These are phyloP conservation scores for Penicillium sumatraense DNA, from an alignment of 2,329 filamentous ascomycete species.

Conservation along the genomic window DNA sequence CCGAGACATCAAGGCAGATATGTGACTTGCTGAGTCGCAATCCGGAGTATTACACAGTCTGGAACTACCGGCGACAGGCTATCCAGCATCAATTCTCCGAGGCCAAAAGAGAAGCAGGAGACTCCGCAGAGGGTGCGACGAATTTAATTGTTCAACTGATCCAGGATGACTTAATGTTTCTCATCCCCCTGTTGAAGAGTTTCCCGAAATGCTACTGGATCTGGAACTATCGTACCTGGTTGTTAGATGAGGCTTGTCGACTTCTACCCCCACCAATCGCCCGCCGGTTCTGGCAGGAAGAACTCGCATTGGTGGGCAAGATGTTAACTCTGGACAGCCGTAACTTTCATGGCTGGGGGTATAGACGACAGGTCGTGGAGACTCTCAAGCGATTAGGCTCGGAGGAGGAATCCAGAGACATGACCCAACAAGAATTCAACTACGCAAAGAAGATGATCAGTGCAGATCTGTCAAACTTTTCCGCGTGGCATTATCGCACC, in stretches of 20 bases:
- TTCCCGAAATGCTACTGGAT: conserved; percentile 99
- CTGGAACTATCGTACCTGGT: conserved; percentile 93
- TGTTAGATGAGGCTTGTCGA: conserved; percentile 72
- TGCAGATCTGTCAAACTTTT: conserved; percentile 90
- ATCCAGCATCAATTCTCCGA: conserved; percentile 64
- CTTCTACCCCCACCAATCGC: conserved; percentile 63
- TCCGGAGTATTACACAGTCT: conserved; percentile 55
- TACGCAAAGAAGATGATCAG: conserved; percentile 91
- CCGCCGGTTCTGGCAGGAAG: conserved; percentile 76
- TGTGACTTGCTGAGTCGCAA: conserved; percentile 51
- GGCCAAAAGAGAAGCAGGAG: conserved; percentile 15
- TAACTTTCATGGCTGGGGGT: conserved; percentile 97
- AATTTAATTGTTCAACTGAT: conserved; percentile 60
- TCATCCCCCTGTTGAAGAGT: conserved; percentile 79
- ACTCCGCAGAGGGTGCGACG: conserved; percentile 41
- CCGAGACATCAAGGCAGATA: conserved; percentile 49
- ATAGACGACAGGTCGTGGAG: conserved; percentile 78
- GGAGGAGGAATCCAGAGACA: conserved; percentile 52
- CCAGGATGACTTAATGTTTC: conserved; percentile 76
- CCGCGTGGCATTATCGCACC: conserved; percentile 91
- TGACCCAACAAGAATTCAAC: conserved; percentile 80
- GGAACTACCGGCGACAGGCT: conserved; percentile 67
- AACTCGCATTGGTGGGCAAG: conserved; percentile 80
- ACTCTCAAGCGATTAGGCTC: conserved; percentile 66
- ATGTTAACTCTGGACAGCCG: conserved; percentile 86